These are phyloP conservation scores for Lithospermum erythrorhizon DNA, from an alignment of 257 asterid genomes.

Conservation along the genomic window DNA sequence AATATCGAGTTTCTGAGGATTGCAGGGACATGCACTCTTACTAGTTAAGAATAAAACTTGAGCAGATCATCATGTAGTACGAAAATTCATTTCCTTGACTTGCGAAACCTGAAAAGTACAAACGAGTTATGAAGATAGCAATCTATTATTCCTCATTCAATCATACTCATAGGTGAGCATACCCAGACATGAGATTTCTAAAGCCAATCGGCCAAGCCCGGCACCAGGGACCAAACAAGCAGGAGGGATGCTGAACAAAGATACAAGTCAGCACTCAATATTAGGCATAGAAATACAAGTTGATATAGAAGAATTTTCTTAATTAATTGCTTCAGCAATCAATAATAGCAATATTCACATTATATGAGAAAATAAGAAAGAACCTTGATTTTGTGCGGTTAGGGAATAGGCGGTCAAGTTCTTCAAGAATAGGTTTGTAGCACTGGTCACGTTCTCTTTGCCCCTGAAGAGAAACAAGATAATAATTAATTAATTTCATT, in stretches of 20 bases:
- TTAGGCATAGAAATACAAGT: slow-evolving; percentile 2
- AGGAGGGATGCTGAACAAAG: slow-evolving; percentile 53
- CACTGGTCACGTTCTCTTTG: slow-evolving; percentile 86
- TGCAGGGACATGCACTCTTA: slow-evolving; percentile 26
- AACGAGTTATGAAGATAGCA: background rate
- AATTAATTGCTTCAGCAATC: background rate
- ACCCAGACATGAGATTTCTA: slow-evolving; percentile 91
- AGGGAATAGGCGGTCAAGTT: slow-evolving; percentile 69
- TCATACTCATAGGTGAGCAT: slow-evolving; percentile 12
- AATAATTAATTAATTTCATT: background rate
- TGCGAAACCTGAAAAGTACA: slow-evolving; percentile 50
- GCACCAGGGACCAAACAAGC: slow-evolving; percentile 97
- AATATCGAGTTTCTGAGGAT: slow-evolving; percentile 7
- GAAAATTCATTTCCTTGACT: slow-evolving; percentile 98
- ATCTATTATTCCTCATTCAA: slow-evolving; percentile 6
- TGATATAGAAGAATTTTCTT: no score
- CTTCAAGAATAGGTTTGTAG: slow-evolving; percentile 78
- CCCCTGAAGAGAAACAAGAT: slow-evolving; percentile 41
- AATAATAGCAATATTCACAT: background rate
- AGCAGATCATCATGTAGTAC: slow-evolving; percentile 99
- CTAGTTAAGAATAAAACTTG: slow-evolving; percentile 90
- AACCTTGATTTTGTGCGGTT: slow-evolving; percentile 53
- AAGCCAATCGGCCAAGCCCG: slow-evolving; percentile 96
- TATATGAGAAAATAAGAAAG: background rate
- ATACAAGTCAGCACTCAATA: slow-evolving; percentile 21